phyloP scores from a whole-genome alignment of 306 rosid genomes.

The Begonia loranthoides region DNA sequence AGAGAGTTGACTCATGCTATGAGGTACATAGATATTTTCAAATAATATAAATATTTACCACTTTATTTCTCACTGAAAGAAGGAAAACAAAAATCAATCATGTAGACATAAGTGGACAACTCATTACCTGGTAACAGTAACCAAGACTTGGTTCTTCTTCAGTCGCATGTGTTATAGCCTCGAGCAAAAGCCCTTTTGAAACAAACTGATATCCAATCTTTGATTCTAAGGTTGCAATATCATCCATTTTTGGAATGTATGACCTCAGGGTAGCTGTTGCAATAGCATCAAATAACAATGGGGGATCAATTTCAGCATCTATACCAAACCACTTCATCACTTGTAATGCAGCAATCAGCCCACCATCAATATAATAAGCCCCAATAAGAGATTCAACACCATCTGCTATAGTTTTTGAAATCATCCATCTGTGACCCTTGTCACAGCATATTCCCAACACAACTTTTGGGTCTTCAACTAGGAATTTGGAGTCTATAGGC shows the following conservation, averaged over 20 bases:
- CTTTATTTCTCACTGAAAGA: not conserved
- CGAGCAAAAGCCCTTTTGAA: slow-evolving; percentile 65
- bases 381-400: slow-evolving; percentile 93
- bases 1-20: too few species aligned
- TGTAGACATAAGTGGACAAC: not conserved
- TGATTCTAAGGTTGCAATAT: slow-evolving; percentile 46
- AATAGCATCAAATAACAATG: slow-evolving; percentile 59
- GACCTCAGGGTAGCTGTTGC: slow-evolving; percentile 41
- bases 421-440: slow-evolving; percentile 85
- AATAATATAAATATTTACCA: not conserved
- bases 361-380: slow-evolving; percentile 75
- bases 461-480: slow-evolving; percentile 48
- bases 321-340: slow-evolving; percentile 76
- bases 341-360: slow-evolving; percentile 59
- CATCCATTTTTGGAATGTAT: slow-evolving; percentile 38
- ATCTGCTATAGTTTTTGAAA: slow-evolving; percentile 79
- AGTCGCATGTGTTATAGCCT: slow-evolving; percentile 74
- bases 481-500: slow-evolving; percentile 53
- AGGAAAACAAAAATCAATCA: not conserved
- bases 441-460: slow-evolving; percentile 80
- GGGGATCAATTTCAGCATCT: slow-evolving; percentile 53
- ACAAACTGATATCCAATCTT: slow-evolving; percentile 63
- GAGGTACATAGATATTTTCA: too few species aligned
- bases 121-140: slow-evolving; percentile 65
- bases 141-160: slow-evolving; percentile 41